Evolutionary conservation across 768 basidiomycete species (phyloP).

Genomic region (Collybia nuda): DNA sequence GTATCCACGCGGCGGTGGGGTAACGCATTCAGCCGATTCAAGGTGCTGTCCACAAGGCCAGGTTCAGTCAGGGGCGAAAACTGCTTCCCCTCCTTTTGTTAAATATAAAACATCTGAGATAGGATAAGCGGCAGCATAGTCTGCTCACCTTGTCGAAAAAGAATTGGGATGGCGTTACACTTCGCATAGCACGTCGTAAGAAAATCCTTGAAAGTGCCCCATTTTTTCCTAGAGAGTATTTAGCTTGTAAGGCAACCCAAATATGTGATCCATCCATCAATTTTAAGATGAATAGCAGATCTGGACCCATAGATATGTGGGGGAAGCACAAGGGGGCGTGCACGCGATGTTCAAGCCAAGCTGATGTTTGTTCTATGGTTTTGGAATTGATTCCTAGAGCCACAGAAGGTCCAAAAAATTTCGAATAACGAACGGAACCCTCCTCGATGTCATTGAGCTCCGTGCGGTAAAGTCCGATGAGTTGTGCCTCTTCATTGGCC

Average conservation of each 20-base stretch:
- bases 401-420: slow-evolving; percentile 31
- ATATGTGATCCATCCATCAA: slow-evolving; percentile 32
- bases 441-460: slow-evolving; percentile 23
- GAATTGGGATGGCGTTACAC: slow-evolving; percentile 40
- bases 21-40: slow-evolving; percentile 22
- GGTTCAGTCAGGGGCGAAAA: slow-evolving; percentile 34
- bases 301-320: slow-evolving; percentile 39
- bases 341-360: slow-evolving; percentile 41
- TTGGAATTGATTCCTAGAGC: slow-evolving; percentile 38
- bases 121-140: background rate
- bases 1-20: slow-evolving; percentile 33
- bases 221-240: slow-evolving; percentile 33
- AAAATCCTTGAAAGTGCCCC: slow-evolving; percentile 25
- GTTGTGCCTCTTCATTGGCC: slow-evolving; percentile 33
- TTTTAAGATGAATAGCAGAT: slow-evolving; percentile 37
- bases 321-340: slow-evolving; percentile 41
- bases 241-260: slow-evolving; percentile 45
- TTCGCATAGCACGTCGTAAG: slow-evolving; percentile 36
- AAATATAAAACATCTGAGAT: background rate
- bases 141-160: slow-evolving; percentile 36
- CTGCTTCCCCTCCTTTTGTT: slow-evolving; percentile 29
- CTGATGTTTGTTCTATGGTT: slow-evolving; percentile 26
- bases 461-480: slow-evolving; percentile 31
- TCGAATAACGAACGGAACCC: slow-evolving; percentile 24
- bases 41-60: slow-evolving; percentile 25